Evolutionary conservation across 257 asterid genomes (phyloP).

Genomic region (Apocynum venetum): DNA sequence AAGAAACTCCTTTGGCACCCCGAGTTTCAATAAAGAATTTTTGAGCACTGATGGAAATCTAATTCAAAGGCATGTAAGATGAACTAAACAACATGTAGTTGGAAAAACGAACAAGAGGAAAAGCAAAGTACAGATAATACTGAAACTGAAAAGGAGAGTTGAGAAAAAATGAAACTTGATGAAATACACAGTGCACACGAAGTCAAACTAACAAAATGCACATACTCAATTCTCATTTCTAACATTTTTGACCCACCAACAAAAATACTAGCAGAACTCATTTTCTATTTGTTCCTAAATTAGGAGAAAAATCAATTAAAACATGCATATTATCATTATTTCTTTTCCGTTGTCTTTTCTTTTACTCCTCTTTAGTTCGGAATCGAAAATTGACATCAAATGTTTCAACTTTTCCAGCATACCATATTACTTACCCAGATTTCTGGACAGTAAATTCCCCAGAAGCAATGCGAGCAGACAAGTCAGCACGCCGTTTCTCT

Average conservation of each 20-base stretch:
- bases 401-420: neutral
- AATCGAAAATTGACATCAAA: neutral
- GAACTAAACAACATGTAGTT: conserved; percentile 8
- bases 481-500: conserved; percentile 69
- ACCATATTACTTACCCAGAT: conserved; percentile 37
- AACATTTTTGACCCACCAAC: neutral
- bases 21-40: conserved; percentile 55
- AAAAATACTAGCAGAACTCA: neutral
- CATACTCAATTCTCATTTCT: neutral
- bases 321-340: neutral
- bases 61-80: conserved; percentile 17
- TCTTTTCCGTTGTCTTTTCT: too few species aligned
- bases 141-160: neutral
- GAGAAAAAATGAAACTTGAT: neutral
- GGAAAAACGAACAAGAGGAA: neutral
- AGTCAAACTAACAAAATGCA: neutral
- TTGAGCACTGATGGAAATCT: conserved; percentile 63
- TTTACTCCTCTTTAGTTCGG: neutral
- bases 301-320: neutral
- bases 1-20: conserved; percentile 60
- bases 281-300: neutral
- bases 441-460: conserved; percentile 77
- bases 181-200: neutral
- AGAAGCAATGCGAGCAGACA: conserved; percentile 84
- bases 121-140: neutral